Evolutionary conservation across 148 eudicot species (phyloP).

Genomic region (Spergularia bocconei): DNA sequence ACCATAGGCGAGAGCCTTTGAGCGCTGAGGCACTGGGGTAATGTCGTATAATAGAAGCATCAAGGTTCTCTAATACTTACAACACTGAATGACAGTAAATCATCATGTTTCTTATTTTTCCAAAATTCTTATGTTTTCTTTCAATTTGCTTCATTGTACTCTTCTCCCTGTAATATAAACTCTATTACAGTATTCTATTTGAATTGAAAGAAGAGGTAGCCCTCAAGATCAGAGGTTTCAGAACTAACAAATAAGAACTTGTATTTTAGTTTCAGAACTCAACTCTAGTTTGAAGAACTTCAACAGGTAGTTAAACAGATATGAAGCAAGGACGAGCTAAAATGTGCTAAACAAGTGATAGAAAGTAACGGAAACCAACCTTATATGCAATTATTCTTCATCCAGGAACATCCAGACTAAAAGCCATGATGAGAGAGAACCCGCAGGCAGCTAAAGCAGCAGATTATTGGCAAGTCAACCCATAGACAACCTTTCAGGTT

Average conservation of each 20-base stretch:
- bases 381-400: constrained; percentile 15
- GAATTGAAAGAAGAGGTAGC: not conserved
- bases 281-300: not conserved
- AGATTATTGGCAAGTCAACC: not conserved
- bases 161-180: no score
- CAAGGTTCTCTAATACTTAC: no score
- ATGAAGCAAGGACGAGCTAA: not conserved
- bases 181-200: not conserved
- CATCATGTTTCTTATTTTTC: no score
- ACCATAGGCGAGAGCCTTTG: no score
- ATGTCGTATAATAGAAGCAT: no score
- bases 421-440: not conserved
- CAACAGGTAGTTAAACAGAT: not conserved
- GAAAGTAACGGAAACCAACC: constrained; percentile 12
- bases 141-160: no score
- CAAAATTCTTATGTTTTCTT: no score
- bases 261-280: not conserved
- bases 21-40: no score
- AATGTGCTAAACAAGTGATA: not conserved
- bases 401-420: not conserved
- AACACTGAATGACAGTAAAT: no score
- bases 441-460: not conserved
- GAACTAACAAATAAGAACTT: not conserved
- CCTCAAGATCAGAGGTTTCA: not conserved
- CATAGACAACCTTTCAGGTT: constrained; percentile 19